phyloP scores from a whole-genome alignment of 2,329 filamentous ascomycete species.

The Apiospora sp. region DNA sequence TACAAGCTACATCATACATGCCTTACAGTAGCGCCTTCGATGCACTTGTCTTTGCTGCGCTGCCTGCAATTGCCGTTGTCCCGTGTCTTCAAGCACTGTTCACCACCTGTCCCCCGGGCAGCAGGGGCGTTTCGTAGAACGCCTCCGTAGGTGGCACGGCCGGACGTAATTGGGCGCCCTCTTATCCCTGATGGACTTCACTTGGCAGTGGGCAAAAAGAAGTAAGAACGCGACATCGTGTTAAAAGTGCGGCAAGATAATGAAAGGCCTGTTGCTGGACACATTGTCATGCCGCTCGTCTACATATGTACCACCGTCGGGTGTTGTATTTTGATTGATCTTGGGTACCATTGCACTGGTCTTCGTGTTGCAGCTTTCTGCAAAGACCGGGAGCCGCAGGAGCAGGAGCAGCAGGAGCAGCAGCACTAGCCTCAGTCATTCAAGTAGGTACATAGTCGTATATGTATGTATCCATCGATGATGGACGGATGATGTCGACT shows the following conservation, averaged over 20 bases:
- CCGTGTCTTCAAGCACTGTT: conserved; percentile 10
- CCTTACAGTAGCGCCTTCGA: conserved; percentile 8
- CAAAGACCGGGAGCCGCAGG: not conserved
- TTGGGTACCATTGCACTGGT: not conserved
- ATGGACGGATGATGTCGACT: not conserved
- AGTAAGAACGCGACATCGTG: not conserved
- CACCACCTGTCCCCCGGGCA: not conserved
- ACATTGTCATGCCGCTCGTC: not conserved
- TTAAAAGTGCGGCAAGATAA: not conserved
- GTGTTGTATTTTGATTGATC: not conserved
- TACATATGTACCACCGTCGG: not conserved
- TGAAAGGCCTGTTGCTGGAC: not conserved
- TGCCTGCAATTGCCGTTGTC: conserved; percentile 5
- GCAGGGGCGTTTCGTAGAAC: not conserved
- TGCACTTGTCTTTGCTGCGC: not conserved
- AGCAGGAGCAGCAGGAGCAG: not conserved
- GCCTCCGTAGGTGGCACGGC: not conserved
- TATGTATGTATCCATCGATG: not conserved
- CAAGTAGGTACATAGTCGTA: not conserved
- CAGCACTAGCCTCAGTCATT: not conserved
- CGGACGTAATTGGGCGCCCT: not conserved
- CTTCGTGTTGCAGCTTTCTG: not conserved
- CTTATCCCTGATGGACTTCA: not conserved
- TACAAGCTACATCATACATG: not conserved
- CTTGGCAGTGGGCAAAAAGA: not conserved